Base-by-base conservation (phyloP, 495 filamentous ascomycete species). In the Talaromyces trachyspermus region DNA sequence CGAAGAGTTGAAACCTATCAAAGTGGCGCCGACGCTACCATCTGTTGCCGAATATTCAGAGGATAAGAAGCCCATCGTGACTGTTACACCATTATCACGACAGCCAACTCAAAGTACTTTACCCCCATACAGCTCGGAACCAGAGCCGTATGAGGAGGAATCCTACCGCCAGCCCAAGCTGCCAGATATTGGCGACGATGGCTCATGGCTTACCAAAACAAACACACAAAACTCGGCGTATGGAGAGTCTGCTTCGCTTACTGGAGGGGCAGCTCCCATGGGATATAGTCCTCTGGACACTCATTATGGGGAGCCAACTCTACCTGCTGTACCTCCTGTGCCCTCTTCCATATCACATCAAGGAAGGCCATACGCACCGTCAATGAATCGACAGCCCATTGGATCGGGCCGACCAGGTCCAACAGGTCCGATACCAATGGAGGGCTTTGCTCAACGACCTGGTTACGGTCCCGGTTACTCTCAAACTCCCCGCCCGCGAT, bases 51-150 rank as follows among this genome's bases (percentile, higher is more conserved):
- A 80, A 23, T 53, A 67, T 18, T 49, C 56, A 30, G 51, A 62
- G 36, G 80, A 85, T 50, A 77, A 80, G 54, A 64, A 75, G 12
- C 76, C 80, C 0, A 54, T 65, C 22, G 78, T 82, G 70, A 74
- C 79, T 23, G 71, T 42, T n/a, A 17, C 48, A 5, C 38, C 72
- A 38, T 56, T 87, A 19, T 78, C 74, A 29, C 76, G 86, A 42
- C 80, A 76, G 41, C 80, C 85, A 9, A 88, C 85, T 0, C 75
- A 79, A 59, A 71, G 76, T 0, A 86, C 85, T 1, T 59, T 89
- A 12, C 79, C 85, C 0, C 57, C 74, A 3, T 84, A 85, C 57
- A 62, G 69, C 2, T 77, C 78, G 24, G 69, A 76, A 35, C 77
- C 79, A 6, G 74, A 68, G 14, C 78, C 76, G 17, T 50, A 46